Base-by-base conservation (phyloP, 164 flowering plant genomes). In the Annona squamosa region DNA sequence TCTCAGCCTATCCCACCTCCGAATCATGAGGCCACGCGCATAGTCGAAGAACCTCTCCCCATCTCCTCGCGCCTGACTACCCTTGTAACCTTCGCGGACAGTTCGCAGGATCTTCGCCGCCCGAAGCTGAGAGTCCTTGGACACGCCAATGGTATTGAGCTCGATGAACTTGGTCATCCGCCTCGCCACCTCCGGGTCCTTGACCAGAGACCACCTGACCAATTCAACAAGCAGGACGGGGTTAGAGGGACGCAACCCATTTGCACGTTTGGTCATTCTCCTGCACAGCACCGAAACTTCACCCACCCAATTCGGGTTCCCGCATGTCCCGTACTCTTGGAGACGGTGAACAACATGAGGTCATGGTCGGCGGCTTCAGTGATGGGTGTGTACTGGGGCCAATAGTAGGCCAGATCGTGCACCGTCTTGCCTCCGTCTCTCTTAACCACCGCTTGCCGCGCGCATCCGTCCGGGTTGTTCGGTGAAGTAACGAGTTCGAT, bases 251-350 rank as follows among this genome's bases (percentile, higher is more conserved):
- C 37, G 37, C 37, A 26, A 26, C 37, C 13, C 59, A 52, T 52
- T 52, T 52, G 2, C 16, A 52, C 2, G 59, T 16, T 52, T 13
- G 42, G 66, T 41, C 66, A n/a, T 42, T 19, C 42, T 63, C n/a
- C 9, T 16, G 47, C 16, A n/a, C 3, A 3, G 46, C 12, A 17
- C 17, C 1, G 4, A 46, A 66, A 26, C 59, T 52, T 3, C 59
- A 46, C 80, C 77, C 76, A 95, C 99, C 99, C 99, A 56, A 95
- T 86, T 10, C 99, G 92, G 9, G 81, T 79, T 1, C 98, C 99
- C 7, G 99, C 99, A 76, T 93, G 99, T n/a, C 99, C 99, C 1
- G 98, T 93, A 84, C 85, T 77, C 65, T 95, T 95, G 1, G 99
- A 93, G 75, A 88, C 82, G 0, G 99, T 95, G 79, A 95, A 95